Conservation (phyloP, 805 yeast species). For the Yarrowia sp. region DNA sequence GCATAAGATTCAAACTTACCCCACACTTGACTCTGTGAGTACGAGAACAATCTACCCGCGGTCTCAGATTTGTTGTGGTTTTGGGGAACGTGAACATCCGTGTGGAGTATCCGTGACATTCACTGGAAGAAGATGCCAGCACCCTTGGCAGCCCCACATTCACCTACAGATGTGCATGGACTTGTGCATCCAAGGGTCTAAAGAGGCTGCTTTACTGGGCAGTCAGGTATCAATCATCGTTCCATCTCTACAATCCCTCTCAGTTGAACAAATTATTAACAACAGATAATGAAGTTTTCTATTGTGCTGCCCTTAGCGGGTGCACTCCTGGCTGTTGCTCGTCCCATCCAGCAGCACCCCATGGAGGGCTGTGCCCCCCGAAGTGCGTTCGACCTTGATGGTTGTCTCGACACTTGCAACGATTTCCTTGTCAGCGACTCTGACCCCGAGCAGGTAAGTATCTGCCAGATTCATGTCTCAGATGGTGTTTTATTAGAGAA, state of each 20-base stretch:
- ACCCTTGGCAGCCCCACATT: no score
- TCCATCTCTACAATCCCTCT: no score
- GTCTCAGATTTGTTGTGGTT: no score
- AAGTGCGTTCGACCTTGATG: background rate
- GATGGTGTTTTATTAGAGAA: background rate
- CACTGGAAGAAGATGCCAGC: no score
- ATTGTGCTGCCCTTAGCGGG: conserved; percentile 9
- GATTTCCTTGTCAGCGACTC: background rate
- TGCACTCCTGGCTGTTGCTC: conserved; percentile 13
- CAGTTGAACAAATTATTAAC: background rate
- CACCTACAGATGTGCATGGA: no score
- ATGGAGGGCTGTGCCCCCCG: conserved; percentile 20
- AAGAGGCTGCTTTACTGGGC: no score
- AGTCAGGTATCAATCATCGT: no score
- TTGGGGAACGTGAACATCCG: no score
- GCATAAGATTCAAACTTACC: background rate
- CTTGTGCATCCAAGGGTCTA: no score
- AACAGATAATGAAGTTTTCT: conserved; percentile 3
- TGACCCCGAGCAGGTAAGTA: conserved; percentile 22
- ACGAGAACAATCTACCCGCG: no score
- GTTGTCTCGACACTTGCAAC: conserved; percentile 11
- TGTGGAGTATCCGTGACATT: no score
- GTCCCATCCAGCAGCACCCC: conserved; percentile 1
- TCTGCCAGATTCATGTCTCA: background rate
- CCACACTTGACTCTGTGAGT: background rate